Percentiles rank a stretch among this genome's conserved stretches.
Conservation (phyloP, 2,329 filamentous ascomycete genomes). For the Fusarium xyrophilum region DNA sequence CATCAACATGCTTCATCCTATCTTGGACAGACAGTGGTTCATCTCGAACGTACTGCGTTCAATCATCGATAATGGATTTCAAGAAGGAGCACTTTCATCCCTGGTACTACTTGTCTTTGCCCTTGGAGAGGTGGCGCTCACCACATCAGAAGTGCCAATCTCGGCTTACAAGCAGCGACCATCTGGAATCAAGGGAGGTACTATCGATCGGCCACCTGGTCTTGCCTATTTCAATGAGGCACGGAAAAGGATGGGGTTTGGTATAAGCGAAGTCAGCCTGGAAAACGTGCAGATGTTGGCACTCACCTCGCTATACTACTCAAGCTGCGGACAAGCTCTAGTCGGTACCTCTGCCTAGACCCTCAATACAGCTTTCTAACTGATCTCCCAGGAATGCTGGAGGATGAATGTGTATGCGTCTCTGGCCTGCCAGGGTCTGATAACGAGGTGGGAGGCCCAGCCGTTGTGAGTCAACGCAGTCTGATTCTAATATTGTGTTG, state of each 20-base stretch:
- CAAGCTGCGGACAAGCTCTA: conserved; percentile 58
- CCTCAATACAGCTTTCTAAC: background rate
- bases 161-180: conserved; percentile 52
- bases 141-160: conserved; percentile 56
- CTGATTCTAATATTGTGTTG: conserved; percentile 6
- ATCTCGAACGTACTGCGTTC: conserved; percentile 54
- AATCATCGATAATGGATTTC: conserved; percentile 54
- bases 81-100: conserved; percentile 57
- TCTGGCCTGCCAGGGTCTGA: conserved; percentile 61
- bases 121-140: conserved; percentile 64
- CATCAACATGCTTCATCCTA: conserved; percentile 64
- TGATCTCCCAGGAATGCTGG: conserved; percentile 62
- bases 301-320: conserved; percentile 62
- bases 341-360: conserved; percentile 46
- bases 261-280: conserved; percentile 60
- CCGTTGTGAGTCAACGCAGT: background rate
- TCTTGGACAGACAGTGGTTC: conserved; percentile 65
- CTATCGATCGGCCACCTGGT: conserved; percentile 59
- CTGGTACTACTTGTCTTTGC: conserved; percentile 65
- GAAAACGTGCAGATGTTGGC: conserved; percentile 66
- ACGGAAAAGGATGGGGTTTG: conserved; percentile 64
- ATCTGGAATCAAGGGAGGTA: conserved; percentile 62
- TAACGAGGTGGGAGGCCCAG: conserved; percentile 55
- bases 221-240: conserved; percentile 68
- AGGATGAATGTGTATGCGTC: conserved; percentile 63